Conservation (phyloP, 176 grass and related monocot genomes). For the Cenchrus americanus region DNA sequence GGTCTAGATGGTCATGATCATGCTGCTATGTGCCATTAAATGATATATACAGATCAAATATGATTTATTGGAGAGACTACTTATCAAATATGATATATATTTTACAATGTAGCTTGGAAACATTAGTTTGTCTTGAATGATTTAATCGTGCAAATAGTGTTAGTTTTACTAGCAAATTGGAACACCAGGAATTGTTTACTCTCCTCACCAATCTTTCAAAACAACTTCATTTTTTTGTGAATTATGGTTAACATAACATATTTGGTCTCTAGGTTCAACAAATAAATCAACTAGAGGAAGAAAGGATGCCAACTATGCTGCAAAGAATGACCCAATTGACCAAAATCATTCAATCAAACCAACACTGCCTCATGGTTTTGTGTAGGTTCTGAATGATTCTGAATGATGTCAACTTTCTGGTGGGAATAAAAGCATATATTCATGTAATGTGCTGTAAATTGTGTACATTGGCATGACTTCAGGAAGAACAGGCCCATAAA, state of each 20-base stretch:
- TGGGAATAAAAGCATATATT: no score
- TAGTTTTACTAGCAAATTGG: neutral
- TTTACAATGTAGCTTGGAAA: neutral
- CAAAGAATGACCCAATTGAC: neutral
- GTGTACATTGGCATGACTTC: neutral
- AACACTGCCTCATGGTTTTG: neutral
- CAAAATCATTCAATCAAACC: neutral
- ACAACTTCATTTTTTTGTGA: neutral
- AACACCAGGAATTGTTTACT: no score
- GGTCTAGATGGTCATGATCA: neutral
- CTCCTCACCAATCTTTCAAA: no score
- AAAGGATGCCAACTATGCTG: neutral
- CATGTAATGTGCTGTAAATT: no score
- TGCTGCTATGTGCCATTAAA: neutral
- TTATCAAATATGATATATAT: neutral
- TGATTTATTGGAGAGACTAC: neutral
- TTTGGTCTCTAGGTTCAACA: neutral
- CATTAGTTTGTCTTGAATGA: neutral
- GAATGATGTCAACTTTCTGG: neutral
- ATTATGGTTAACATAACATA: neutral
- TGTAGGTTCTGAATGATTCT: neutral
- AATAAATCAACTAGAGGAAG: neutral
- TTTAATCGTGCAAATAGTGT: neutral
- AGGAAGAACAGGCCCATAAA: neutral
- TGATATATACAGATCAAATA: neutral